Conservation (phyloP, 352 stramenopile genomes). For the Pythium folliculosum region DNA sequence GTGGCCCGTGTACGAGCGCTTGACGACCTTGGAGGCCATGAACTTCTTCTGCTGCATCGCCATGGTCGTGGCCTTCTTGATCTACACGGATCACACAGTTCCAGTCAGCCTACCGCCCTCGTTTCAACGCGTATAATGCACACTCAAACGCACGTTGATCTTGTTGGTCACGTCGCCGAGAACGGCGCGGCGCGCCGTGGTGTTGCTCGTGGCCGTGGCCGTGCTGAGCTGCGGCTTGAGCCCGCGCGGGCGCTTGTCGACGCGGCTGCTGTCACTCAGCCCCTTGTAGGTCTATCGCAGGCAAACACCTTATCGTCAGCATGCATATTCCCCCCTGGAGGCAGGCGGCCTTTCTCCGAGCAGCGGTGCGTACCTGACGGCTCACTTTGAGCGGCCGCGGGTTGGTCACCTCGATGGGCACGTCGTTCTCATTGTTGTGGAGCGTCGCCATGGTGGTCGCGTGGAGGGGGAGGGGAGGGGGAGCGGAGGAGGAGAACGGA, state of each 20-base stretch:
- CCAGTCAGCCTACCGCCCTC: neutral
- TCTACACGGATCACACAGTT: slow-evolving; percentile 24
- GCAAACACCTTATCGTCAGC: neutral
- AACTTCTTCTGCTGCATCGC: slow-evolving; percentile 53
- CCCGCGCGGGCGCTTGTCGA: slow-evolving; percentile 62
- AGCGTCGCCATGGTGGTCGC: slow-evolving; percentile 35
- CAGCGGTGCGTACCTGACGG: slow-evolving; percentile 26
- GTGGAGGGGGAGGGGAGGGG: neutral
- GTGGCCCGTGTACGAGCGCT: slow-evolving; percentile 29
- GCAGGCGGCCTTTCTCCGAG: neutral
- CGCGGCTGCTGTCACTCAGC: slow-evolving; percentile 39
- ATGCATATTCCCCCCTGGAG: too few species aligned
- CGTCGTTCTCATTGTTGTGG: slow-evolving; percentile 79
- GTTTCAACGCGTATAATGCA: neutral
- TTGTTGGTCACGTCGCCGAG: slow-evolving; percentile 78
- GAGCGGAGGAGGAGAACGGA: neutral
- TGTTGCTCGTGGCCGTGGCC: slow-evolving; percentile 1
- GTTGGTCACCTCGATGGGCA: slow-evolving; percentile 38
- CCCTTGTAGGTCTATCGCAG: slow-evolving; percentile 44
- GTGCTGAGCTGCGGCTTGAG: slow-evolving; percentile 39
- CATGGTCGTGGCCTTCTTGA: slow-evolving; percentile 65
- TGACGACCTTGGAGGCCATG: slow-evolving; percentile 39
- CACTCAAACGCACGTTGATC: slow-evolving; percentile 50
- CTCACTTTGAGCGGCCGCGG: slow-evolving; percentile 56
- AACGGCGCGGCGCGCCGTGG: slow-evolving; percentile 38